phyloP scores from a whole-genome alignment of 2,329 filamentous ascomycete genomes.

The Cladophialophora psammophila region DNA sequence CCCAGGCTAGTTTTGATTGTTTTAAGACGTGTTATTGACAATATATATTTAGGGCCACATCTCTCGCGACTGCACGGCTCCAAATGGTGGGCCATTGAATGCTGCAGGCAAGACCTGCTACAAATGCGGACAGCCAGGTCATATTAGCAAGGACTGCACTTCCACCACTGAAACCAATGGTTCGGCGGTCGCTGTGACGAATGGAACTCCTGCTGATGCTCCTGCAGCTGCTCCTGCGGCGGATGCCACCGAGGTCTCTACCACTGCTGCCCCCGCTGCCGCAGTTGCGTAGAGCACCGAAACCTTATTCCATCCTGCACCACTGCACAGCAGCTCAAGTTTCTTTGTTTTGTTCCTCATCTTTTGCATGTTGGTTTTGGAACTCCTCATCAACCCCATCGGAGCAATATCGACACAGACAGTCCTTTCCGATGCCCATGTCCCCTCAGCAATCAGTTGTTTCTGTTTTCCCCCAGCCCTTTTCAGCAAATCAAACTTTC shows the following conservation, averaged over 20 bases:
- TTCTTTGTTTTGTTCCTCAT: slow-evolving; percentile 19
- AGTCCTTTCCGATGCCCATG: slow-evolving; percentile 23
- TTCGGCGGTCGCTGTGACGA: slow-evolving; percentile 33
- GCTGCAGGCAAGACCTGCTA: slow-evolving; percentile 99
- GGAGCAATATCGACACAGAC: slow-evolving; percentile 16
- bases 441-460: slow-evolving; percentile 6
- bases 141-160: slow-evolving; percentile 95
- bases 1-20: not conserved
- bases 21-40: slow-evolving; percentile 24
- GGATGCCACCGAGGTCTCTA: slow-evolving; percentile 32
- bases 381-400: slow-evolving; percentile 10
- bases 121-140: slow-evolving; percentile 91
- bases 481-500: slow-evolving; percentile 15
- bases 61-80: slow-evolving; percentile 92
- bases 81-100: slow-evolving; percentile 94
- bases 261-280: slow-evolving; percentile 31
- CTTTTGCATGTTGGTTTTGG: slow-evolving; percentile 14
- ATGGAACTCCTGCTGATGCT: slow-evolving; percentile 35
- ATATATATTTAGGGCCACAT: slow-evolving; percentile 71
- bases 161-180: slow-evolving; percentile 66
- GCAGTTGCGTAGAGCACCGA: slow-evolving; percentile 33
- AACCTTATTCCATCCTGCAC: not conserved
- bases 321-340: slow-evolving; percentile 13
- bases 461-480: slow-evolving; percentile 6
- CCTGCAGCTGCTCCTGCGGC: slow-evolving; percentile 33